Conservation (phyloP, 768 basidiomycete genomes). For the Hortiboletus flavorubellus region DNA sequence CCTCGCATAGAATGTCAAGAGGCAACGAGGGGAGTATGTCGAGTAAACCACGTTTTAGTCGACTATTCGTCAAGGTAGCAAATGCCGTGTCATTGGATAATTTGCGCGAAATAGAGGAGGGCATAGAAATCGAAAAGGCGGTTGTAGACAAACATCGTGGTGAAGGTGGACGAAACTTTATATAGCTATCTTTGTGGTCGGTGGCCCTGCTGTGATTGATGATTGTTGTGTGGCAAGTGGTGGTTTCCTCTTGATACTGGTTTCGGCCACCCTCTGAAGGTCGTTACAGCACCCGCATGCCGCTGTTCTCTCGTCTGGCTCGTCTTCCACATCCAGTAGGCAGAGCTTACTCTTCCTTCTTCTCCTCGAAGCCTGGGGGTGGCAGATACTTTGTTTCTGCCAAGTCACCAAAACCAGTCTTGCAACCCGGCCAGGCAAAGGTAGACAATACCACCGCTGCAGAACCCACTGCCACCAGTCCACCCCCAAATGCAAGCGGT, state of each 20-base stretch:
- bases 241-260: neutral
- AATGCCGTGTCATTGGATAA: neutral
- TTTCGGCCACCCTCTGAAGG: no score
- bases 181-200: neutral
- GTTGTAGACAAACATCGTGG: neutral
- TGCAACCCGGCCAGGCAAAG: conserved; percentile 37
- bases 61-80: neutral
- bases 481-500: conserved; percentile 10
- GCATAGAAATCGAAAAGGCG: conserved; percentile 2
- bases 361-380: conserved; percentile 76
- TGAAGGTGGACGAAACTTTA: neutral
- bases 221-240: neutral
- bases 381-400: conserved; percentile 71
- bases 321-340: conserved; percentile 45
- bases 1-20: conserved; percentile 30
- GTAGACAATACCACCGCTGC: conserved; percentile 39
- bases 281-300: conserved; percentile 36
- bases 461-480: conserved; percentile 22
- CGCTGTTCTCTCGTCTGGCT: conserved; percentile 48
- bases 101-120: neutral
- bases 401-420: conserved; percentile 54
- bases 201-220: neutral
- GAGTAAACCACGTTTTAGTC: conserved; percentile 17
- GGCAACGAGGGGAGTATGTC: conserved; percentile 35
- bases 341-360: conserved; percentile 73